Base-by-base conservation (phyloP, 805 yeast genomes). In the Saturnispora sekii region DNA sequence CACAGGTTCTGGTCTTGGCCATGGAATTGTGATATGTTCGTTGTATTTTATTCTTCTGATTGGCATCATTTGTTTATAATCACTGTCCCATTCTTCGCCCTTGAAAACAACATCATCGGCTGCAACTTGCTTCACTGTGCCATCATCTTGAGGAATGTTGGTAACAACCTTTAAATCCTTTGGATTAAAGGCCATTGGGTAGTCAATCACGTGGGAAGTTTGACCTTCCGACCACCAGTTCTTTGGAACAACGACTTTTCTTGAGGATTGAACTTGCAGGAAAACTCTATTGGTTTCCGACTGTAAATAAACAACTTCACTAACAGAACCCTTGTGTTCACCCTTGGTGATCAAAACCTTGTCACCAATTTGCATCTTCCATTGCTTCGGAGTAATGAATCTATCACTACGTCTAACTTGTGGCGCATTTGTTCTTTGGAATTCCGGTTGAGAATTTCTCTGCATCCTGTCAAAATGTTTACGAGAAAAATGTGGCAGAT, bases 161-260 rank as follows among this genome's bases (percentile, higher is more conserved):
- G 90, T 89, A 2, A 90, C 93, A 41, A 90, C 73, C 57, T 81
- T 79, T 47, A 89, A 66, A 51, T 81, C 76, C 18, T 68, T 66
- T 49, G 74, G 71, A 32, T 77, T 74, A 28, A 85, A 72, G 5
- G 80, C 72, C 33, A 66, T 67, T 33, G 95, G 95, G 55, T 76
- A 74, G 32, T 81, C 80, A 18, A 81, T 68, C 37, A 86, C 77
- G 53, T 86, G 90, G 36, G 82, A 74, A 17, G 69, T 70, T 58
- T 84, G 93, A 32, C 81, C 81, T 37, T 75, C 79, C 34, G 73
- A 69, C 94, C 95, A 85, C 54, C 74, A 72, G 41, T 70, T 68
- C 53, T 77, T 79, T 26, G 96, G 95, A 39, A 86, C 72, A 32
- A 84, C 77, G 42, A 76, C 70, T 40, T 72, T 69, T 51, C 73